Evolutionary conservation across 192 early-diverging fungal species (phyloP), one percentile per base, ranked within the genome.

Genomic region (Jimgerdemannia flammicorona): DNA sequence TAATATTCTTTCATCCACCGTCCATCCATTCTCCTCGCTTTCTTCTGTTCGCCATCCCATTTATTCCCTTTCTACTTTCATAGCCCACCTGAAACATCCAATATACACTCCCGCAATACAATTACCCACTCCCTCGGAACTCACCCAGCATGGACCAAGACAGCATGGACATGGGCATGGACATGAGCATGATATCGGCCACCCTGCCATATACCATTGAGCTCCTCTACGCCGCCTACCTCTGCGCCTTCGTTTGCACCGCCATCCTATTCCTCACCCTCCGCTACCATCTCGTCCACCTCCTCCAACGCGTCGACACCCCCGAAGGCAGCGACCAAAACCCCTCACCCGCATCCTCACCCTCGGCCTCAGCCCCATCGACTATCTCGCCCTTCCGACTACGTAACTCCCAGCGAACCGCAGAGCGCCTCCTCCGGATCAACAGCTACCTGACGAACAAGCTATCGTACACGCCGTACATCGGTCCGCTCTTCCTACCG

Each of bases 381-480:
- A 29, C 29, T 29, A 29, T 29, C 29, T 29, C 29, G 1, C 29
- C 29, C 29, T 29, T 29, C 29, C 29, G 29, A 1, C 29, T 29
- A 29, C 29, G 29, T 1, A 29, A 29, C 29, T 29, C 29, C 29
- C 29, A 29, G 29, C 29, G 29, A 29, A 29, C 29, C 29, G 29
- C 29, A n/a, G n/a, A n/a, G 29, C 29, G 29, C 29, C 29, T 29
- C 29, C 29, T 29, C 29, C 29, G 29, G 29, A 59, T 78, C 3
- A 84, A 85, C 39, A 79, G 67, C 20, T 78, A 70, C 40, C 44
- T 87, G 18, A 67, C 77, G 54, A 87, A 87, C 77, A 78, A 83
- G 39, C 80, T 80, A 7, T 81, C 81, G 2, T 82, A 80, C 41
- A 84, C 77, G 39, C 70, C 77, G 18, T 77, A 78, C 44, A 66